Evolutionary conservation across 371 early-diverging fungal species (phyloP), one percentile per base, ranked within the genome.

Genomic region (Mortierella sp.): DNA sequence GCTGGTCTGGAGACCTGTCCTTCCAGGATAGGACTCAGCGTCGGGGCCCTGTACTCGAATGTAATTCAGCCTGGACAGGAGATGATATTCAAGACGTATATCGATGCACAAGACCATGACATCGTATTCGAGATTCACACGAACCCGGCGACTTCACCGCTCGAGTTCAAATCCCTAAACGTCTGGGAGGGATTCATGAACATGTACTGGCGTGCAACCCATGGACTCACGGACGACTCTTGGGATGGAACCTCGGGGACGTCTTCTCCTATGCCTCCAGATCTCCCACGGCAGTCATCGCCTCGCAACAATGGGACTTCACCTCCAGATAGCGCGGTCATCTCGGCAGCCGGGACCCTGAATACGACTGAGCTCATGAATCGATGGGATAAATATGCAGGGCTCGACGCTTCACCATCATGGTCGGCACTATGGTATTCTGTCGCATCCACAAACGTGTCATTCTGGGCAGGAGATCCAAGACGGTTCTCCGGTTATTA

Each of bases 171-270:
- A 4, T 48, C 78, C 0, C 41, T 50, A 23, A 76, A 76, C 43
- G 78, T 76, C 2, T 76, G 78, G 78, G 78, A 76, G 31, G 78
- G 78, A 12, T 76, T 58, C 23, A 70, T 76, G 78, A 76, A 70
- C 19, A 76, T 76, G 70, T 76, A 65, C 55, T 76, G 78, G 78
- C 51, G 78, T 34, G 78, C 78, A 6, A 28, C 28, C 14, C 70
- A 76, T 51, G 60, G 65, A 51, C 46, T 76, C n/a, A 61, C 70
- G 9, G 78, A 76, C 28, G 26, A 50, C 27, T 57, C 70, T 11
- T 76, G 76, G 76, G 48, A 76, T 24, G 78, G 70, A 2, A 7
- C 0, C 8, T 53, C 70, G 5, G 23, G n/a, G 19, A 58, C 57
- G 2, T 65, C 70, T 0, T 56, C 70, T 1, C 70, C 70, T 4